Conservation (phyloP, 169 alveolate genomes). For the Cryptosporidium meleagridis region DNA sequence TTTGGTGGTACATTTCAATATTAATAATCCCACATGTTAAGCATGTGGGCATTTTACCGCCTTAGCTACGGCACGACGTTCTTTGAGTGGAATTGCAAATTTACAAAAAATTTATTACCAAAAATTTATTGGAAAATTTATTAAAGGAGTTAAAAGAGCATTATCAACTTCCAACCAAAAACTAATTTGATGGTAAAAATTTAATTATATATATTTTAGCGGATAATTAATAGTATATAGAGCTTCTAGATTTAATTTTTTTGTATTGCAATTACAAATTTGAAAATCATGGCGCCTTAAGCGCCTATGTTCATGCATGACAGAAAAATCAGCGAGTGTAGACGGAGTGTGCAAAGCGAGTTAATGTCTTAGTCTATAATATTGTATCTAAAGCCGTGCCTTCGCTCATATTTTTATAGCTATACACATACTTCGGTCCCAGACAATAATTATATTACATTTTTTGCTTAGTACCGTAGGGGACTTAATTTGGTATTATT, state of each 20-base stretch:
- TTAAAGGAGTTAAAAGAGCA: not conserved
- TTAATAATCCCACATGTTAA: conserved; percentile 62
- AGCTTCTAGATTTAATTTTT: too few species aligned
- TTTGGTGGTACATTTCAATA: not conserved
- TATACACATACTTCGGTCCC: conserved; percentile 32
- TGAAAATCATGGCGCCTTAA: conserved; percentile 37
- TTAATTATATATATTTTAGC: too few species aligned
- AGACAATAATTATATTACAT: not conserved
- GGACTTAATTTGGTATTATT: not conserved
- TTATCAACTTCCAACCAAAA: too few species aligned
- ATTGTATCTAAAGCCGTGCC: not conserved
- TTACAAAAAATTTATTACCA: too few species aligned
- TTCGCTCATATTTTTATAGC: not conserved
- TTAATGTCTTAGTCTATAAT: conserved; percentile 30
- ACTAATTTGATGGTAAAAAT: not conserved
- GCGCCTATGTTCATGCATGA: conserved; percentile 52
- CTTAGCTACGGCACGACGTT: conserved; percentile 71
- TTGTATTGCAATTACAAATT: not conserved
- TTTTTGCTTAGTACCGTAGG: conserved; percentile 36
- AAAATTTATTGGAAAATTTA: too few species aligned
- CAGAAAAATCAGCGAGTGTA: conserved; percentile 17
- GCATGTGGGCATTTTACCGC: conserved; percentile 74
- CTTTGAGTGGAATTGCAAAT: conserved; percentile 8
- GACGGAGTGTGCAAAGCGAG: conserved; percentile 70
- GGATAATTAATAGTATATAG: not conserved